A percentile compares a stretch with the other conserved stretches of the same genome.
Conservation (phyloP, 2,329 filamentous ascomycete genomes). For the Aulographum hederae region DNA sequence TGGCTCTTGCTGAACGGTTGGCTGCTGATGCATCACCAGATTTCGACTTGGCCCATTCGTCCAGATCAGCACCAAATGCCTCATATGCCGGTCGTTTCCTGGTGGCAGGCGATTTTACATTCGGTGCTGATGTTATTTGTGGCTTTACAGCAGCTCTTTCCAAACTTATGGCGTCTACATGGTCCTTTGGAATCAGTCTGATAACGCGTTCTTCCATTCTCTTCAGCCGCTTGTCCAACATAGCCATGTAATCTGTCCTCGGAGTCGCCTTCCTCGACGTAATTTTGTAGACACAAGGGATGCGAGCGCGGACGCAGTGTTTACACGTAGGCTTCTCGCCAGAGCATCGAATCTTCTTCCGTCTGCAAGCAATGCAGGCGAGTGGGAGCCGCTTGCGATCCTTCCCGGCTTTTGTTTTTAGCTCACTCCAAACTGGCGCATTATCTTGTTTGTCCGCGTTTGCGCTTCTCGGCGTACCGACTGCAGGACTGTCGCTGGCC, state of each 20-base stretch:
- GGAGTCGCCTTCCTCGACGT: constrained; percentile 87
- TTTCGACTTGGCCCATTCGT: constrained; percentile 54
- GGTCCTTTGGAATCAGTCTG: constrained; percentile 79
- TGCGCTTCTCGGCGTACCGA: not conserved
- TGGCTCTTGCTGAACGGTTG: too few species aligned
- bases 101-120: constrained; percentile 33
- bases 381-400: constrained; percentile 83
- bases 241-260: constrained; percentile 95
- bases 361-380: constrained; percentile 84
- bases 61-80: constrained; percentile 67
- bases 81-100: constrained; percentile 74
- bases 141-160: constrained; percentile 75
- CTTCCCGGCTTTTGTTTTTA: constrained; percentile 60
- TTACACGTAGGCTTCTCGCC: constrained; percentile 97
- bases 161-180: constrained; percentile 51
- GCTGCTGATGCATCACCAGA: constrained; percentile 29
- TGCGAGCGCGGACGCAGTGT: constrained; percentile 79
- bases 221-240: constrained; percentile 90
- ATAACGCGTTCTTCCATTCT: constrained; percentile 97
- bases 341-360: constrained; percentile 96
- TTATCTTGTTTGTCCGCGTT: constrained; percentile 13
- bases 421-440: constrained; percentile 29
- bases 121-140: constrained; percentile 38
- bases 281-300: constrained; percentile 95
- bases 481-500: too few species aligned